phyloP scores from a whole-genome alignment of 2,329 filamentous ascomycete genomes.

The Dactylonectria macrodidyma region DNA sequence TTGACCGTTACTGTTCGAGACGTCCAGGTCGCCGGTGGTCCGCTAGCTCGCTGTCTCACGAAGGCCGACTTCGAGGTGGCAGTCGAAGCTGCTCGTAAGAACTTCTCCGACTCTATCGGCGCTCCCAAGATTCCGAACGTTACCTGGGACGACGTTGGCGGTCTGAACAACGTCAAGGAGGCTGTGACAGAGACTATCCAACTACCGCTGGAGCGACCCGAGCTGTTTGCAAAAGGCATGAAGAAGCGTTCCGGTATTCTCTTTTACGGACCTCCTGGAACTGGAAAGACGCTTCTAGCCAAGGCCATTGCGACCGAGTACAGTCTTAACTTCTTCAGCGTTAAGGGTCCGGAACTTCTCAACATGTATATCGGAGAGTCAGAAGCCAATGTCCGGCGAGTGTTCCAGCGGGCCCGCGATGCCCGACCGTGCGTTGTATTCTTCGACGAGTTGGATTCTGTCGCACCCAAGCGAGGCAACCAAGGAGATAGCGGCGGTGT shows the following conservation, averaged over 20 bases:
- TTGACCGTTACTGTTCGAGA: constrained; percentile 78
- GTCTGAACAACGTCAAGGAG: constrained; percentile 93
- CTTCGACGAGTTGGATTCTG: constrained; percentile 93
- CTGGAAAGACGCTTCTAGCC: constrained; percentile 91
- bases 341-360: constrained; percentile 91
- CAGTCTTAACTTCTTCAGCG: constrained; percentile 93
- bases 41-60: constrained; percentile 82
- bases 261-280: constrained; percentile 93
- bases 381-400: constrained; percentile 90
- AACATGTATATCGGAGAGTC: constrained; percentile 98
- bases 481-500: constrained; percentile 97
- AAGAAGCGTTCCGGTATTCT: constrained; percentile 96
- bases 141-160: constrained; percentile 95
- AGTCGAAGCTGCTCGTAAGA: constrained; percentile 95
- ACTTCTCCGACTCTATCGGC: constrained; percentile 97
- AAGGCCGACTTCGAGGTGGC: constrained; percentile 91
- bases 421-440: constrained; percentile 92
- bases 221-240: constrained; percentile 97
- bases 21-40: constrained; percentile 89
- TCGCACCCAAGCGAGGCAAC: constrained; percentile 96
- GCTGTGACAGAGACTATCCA: constrained; percentile 98
- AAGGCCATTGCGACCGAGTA: constrained; percentile 96
- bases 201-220: constrained; percentile 89
- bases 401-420: constrained; percentile 90
- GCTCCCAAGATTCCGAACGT: constrained; percentile 99